Evolutionary conservation across 495 filamentous ascomycete species (phyloP).

Genomic region (Hypoxylon subgilvum): DNA sequence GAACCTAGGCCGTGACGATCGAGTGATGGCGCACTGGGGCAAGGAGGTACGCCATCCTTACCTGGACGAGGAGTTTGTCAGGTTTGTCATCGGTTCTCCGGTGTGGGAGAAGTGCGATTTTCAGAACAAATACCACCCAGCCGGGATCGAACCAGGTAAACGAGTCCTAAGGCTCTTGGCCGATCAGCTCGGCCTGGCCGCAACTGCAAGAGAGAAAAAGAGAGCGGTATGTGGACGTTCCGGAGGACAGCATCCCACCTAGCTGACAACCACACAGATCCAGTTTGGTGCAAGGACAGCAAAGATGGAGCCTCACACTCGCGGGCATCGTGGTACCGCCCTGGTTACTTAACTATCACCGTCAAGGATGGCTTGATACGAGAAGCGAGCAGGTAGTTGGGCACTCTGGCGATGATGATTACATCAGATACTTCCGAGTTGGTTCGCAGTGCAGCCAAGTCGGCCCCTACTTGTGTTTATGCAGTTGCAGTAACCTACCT

Average conservation of each 20-base stretch:
- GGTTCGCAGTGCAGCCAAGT: slow-evolving; percentile 24
- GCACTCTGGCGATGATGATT: slow-evolving; percentile 59
- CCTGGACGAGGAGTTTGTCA: slow-evolving; percentile 83
- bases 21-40: slow-evolving; percentile 87
- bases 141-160: slow-evolving; percentile 75
- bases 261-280: slow-evolving; percentile 53
- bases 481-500: slow-evolving; percentile 35
- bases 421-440: slow-evolving; percentile 66
- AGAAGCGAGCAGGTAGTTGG: slow-evolving; percentile 10
- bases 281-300: slow-evolving; percentile 87
- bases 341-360: slow-evolving; percentile 46
- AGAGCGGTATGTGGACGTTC: slow-evolving; percentile 64
- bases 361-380: not conserved
- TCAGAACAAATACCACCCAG: slow-evolving; percentile 49
- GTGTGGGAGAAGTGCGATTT: slow-evolving; percentile 90
- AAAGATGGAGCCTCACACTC: slow-evolving; percentile 71
- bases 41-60: slow-evolving; percentile 92
- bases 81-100: slow-evolving; percentile 74
- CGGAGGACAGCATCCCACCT: not conserved
- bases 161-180: slow-evolving; percentile 80
- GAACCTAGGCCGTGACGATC: slow-evolving; percentile 92
- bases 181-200: slow-evolving; percentile 69
- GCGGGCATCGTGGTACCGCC: slow-evolving; percentile 72
- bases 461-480: slow-evolving; percentile 39
- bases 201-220: slow-evolving; percentile 84